Conservation (phyloP, 805 yeast species). For the Metschnikowia kofuensis region DNA sequence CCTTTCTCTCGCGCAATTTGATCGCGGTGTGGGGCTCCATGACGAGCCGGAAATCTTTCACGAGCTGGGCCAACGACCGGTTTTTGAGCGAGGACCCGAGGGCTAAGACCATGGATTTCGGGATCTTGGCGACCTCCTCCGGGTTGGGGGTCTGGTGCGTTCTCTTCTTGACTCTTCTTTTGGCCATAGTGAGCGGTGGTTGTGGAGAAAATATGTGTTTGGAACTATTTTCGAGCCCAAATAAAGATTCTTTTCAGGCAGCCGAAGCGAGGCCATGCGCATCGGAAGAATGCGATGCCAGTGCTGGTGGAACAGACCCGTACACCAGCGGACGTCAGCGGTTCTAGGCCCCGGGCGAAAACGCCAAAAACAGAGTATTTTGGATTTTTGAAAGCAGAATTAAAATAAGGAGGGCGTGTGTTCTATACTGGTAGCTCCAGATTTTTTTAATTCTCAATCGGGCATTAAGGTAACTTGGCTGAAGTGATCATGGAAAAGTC, state of each 20-base stretch:
- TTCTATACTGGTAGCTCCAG: too few species aligned
- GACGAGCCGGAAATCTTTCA: conserved; percentile 78
- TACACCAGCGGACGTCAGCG: conserved; percentile 9
- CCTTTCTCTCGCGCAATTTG: conserved; percentile 78
- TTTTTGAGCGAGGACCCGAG: conserved; percentile 76
- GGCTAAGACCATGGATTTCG: conserved; percentile 91
- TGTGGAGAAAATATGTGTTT: not conserved
- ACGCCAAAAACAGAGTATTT: not conserved
- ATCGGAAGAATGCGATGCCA: too few species aligned
- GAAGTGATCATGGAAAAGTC: not conserved
- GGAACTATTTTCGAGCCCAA: not conserved
- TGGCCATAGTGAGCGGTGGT: conserved; percentile 29
- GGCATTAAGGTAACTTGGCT: not conserved
- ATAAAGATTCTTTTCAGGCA: too few species aligned
- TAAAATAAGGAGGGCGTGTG: too few species aligned
- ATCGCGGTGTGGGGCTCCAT: conserved; percentile 98
- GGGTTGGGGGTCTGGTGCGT: conserved; percentile 70
- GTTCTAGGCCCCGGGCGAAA: not conserved
- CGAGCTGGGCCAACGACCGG: conserved; percentile 80
- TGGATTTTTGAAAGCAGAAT: too few species aligned
- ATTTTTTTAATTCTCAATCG: too few species aligned
- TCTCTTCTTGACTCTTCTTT: conserved; percentile 65
- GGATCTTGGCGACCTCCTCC: conserved; percentile 70
- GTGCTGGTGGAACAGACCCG: conserved; percentile 9
- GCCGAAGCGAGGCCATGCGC: too few species aligned